Conservation (phyloP, 139 green algal species). For the Chlorella sp. region DNA sequence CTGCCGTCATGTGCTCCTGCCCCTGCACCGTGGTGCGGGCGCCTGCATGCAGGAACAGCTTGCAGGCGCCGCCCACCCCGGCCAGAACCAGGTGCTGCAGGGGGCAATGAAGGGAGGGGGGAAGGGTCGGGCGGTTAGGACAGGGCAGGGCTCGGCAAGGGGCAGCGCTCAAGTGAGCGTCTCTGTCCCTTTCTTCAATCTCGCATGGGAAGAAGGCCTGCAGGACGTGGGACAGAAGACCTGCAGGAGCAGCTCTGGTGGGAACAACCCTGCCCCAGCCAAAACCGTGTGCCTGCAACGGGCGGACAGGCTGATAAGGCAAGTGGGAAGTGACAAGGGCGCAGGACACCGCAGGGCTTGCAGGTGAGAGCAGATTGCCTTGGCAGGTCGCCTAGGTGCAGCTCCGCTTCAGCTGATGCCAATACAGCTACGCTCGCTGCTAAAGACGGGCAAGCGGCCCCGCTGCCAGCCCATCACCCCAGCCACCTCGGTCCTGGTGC, state of each 20-base stretch:
- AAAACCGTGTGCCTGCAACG: too few relatives aligned
- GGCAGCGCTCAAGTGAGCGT: too few relatives aligned
- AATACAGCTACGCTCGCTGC: too few relatives aligned
- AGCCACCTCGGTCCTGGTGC: neutral
- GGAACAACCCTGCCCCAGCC: too few relatives aligned
- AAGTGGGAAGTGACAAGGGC: too few relatives aligned
- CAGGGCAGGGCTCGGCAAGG: neutral
- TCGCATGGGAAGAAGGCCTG: neutral
- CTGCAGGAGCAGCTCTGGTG: too few relatives aligned
- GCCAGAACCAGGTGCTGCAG: conserved; percentile 45
- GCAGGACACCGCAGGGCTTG: neutral
- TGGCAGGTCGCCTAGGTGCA: neutral
- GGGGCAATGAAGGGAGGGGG: neutral
- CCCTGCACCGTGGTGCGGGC: conserved; percentile 30
- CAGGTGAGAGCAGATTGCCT: neutral
- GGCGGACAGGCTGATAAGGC: too few relatives aligned
- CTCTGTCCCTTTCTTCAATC: too few relatives aligned
- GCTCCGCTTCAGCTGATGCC: neutral
- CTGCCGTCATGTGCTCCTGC: conserved; percentile 55
- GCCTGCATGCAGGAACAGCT: conserved; percentile 38
- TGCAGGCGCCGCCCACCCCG: conserved; percentile 29
- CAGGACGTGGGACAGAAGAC: neutral
- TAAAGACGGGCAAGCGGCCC: too few relatives aligned
- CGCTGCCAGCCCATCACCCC: too few relatives aligned
- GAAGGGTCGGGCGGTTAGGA: neutral